Evolutionary conservation across 495 filamentous ascomycete genomes (phyloP), one percentile per base, ranked within the genome.

Genomic region (Neurospora hispaniola): DNA sequence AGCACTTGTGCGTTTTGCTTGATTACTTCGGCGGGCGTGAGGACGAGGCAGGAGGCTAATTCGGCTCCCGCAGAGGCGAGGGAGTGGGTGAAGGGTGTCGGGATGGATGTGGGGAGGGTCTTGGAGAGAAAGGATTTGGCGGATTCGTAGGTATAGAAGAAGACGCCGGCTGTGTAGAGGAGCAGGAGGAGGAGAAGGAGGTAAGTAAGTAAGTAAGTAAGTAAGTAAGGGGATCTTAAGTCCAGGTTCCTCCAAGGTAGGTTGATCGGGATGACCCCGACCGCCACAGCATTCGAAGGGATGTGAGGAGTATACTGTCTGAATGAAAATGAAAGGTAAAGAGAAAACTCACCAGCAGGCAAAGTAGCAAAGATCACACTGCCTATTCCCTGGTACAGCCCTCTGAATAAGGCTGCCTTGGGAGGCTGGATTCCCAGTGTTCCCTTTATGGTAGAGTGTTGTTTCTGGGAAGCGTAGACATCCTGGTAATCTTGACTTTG

Each of bases 1-100:
- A 85, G 75, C 77, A 96, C 90, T 80, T 98, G 94, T 3, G 94
- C 93, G 81, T 97, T 97, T 75, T 97, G 94, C 82, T 98, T 98
- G 44, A 97, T 85, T 10, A 97, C 93, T 79, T 98, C 94, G 44
- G 94, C 92, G 0, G 94, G 94, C 0, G 94, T 95, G 48, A 97
- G 87, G 70, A 98, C 91, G 39, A 90, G 82, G 78, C 94, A 97
- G 6, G 93, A 93, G 4, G 93, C 91, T 71, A 92, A 86, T 78
- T 97, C 94, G 1, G 88, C 94, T 35, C 86, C 80, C 6, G 88
- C 89, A 16, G 93, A 96, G 38, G 94, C 90, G 42, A 89, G 78
- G 54, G 89, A 85, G 76, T 96, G 90, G 70, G 92, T 85, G 12
- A 91, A 62, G 0, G 93, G 89, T 62, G 84, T 82, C 9, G 92